phyloP scores from a whole-genome alignment of 2,329 filamentous ascomycete genomes.

The Pleomassaria siparia region DNA sequence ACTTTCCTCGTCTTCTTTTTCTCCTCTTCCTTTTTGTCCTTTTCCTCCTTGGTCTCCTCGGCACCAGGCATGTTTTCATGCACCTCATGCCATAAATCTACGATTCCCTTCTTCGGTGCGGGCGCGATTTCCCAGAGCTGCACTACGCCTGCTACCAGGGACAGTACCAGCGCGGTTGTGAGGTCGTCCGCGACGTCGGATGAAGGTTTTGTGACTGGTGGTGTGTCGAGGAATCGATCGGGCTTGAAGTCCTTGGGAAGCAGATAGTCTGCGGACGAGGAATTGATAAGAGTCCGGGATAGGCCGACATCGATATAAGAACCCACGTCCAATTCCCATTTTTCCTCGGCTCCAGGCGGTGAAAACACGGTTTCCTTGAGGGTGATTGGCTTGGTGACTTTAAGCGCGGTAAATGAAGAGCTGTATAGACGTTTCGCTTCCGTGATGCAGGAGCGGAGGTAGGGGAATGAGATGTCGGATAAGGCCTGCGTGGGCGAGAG shows the following conservation, averaged over 20 bases:
- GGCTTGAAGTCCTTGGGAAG: conserved; percentile 26
- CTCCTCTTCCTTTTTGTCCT: conserved; percentile 8
- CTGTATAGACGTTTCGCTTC: conserved; percentile 35
- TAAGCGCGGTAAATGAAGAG: conserved; percentile 22
- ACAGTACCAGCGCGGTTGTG: conserved; percentile 26
- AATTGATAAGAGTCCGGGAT: conserved; percentile 34
- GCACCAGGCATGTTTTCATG: conserved; percentile 28
- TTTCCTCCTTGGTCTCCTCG: conserved; percentile 13
- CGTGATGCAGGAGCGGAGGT: conserved; percentile 32
- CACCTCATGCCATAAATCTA: conserved; percentile 36
- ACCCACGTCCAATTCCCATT: conserved; percentile 28
- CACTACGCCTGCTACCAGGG: conserved; percentile 34
- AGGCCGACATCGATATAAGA: conserved; percentile 35
- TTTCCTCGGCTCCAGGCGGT: conserved; percentile 20
- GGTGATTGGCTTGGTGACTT: conserved; percentile 21
- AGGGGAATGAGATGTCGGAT: conserved; percentile 19
- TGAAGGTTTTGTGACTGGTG: conserved; percentile 16
- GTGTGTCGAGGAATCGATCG: conserved; percentile 26
- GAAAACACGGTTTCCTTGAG: conserved; percentile 22
- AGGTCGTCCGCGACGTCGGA: conserved; percentile 18
- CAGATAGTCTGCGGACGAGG: conserved; percentile 23
- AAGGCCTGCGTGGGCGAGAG: conserved; percentile 13
- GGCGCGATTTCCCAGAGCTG: conserved; percentile 40
- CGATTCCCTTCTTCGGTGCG: conserved; percentile 35
- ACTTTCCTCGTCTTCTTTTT: conserved; percentile 11